Evolutionary conservation across 2,329 filamentous ascomycete genomes (phyloP).

Genomic region (Catunica adiposa): DNA sequence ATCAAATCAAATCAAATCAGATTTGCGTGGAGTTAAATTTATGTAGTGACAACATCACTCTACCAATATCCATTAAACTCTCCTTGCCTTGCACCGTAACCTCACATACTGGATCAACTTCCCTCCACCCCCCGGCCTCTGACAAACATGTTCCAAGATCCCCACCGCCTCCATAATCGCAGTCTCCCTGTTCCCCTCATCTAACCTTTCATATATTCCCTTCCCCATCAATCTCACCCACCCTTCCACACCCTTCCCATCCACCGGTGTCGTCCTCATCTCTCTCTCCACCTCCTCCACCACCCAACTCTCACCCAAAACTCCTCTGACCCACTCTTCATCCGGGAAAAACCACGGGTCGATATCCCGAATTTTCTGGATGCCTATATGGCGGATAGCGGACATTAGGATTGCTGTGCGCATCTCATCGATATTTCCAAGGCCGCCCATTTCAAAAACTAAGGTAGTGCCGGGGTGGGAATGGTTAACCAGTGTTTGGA

Average conservation of each 20-base stretch:
- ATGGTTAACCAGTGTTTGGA: conserved; percentile 24
- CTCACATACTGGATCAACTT: conserved; percentile 38
- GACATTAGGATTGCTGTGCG: conserved; percentile 39
- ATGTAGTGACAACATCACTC: too few species aligned
- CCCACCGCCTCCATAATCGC: conserved; percentile 37
- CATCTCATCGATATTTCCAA: conserved; percentile 51
- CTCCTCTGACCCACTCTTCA: conserved; percentile 36
- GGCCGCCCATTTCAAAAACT: conserved; percentile 55
- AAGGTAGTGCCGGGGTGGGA: conserved; percentile 40
- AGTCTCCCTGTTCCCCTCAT: conserved; percentile 31
- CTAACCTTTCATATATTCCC: conserved; percentile 37
- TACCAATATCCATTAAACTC: conserved; percentile 18
- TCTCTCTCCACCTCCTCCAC: conserved; percentile 42
- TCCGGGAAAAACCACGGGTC: conserved; percentile 61
- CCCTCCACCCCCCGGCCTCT: conserved; percentile 31
- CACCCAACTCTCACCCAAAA: conserved; percentile 28
- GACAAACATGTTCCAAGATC: conserved; percentile 36
- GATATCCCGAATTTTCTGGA: conserved; percentile 30
- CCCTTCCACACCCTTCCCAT: conserved; percentile 42
- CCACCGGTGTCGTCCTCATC: conserved; percentile 46
- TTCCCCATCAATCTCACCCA: conserved; percentile 51
- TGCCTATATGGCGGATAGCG: conserved; percentile 33
- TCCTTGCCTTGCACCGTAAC: conserved; percentile 32
- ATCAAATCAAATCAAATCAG: too few species aligned
- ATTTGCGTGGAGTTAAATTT: too few species aligned